These are phyloP conservation scores for Fusarium staphyleae DNA, from an alignment of 2,329 filamentous ascomycete genomes.

Conservation along the genomic window DNA sequence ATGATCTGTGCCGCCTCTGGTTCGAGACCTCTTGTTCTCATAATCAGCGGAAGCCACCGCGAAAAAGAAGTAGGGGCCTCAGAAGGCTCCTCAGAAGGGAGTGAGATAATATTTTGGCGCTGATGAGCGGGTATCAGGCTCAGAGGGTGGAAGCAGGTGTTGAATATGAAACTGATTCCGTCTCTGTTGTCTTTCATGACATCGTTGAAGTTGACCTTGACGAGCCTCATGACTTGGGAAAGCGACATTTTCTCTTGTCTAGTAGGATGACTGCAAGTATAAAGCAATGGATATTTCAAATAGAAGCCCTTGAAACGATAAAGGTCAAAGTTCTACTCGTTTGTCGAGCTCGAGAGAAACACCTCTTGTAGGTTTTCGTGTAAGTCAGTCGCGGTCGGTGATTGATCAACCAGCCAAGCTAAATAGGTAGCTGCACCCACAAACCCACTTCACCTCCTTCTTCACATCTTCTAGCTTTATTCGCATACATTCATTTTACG, in stretches of 20 bases:
- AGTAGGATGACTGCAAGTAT: too few species aligned
- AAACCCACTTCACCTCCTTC: not conserved
- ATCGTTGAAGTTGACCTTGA: not conserved
- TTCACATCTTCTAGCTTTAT: not conserved
- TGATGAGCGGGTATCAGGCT: not conserved
- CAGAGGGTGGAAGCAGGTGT: conserved; percentile 13
- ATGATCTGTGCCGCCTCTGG: conserved; percentile 41
- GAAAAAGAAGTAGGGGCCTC: conserved; percentile 49
- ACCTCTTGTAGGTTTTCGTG: too few species aligned
- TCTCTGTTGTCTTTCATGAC: conserved; percentile 12
- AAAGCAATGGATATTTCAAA: too few species aligned
- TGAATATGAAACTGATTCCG: conserved; percentile 8
- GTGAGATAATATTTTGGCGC: not conserved
- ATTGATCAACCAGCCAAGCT: too few species aligned
- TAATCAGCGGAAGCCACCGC: conserved; percentile 53
- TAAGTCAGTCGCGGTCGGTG: too few species aligned
- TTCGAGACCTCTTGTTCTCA: conserved; percentile 43
- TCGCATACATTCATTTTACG: not conserved
- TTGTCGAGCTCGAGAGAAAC: too few species aligned
- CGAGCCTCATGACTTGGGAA: not conserved
- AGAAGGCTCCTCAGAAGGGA: conserved; percentile 40
- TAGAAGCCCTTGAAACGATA: too few species aligned
- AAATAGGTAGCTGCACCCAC: too few species aligned
- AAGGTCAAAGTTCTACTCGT: too few species aligned
- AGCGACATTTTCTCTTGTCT: too few species aligned